Conservation (phyloP, 352 stramenopile species). For the Saprolegnia diclina region DNA sequence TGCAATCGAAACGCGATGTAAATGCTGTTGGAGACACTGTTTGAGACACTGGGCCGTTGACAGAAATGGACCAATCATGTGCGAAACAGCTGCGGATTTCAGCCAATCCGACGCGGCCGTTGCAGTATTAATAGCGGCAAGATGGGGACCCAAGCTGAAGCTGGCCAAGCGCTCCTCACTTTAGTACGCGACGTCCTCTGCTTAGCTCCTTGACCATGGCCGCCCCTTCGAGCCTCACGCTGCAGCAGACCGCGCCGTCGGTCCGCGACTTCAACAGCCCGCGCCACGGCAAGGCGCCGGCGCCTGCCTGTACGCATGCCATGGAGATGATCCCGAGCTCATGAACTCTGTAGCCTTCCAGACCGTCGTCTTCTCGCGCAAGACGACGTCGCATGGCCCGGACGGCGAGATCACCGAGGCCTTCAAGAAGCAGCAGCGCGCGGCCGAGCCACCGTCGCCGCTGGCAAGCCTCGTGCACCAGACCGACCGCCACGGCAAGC, state of each 20-base stretch:
- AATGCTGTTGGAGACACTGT: too few relatives aligned
- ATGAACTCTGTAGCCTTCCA: conserved; percentile 38
- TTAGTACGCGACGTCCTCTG: neutral
- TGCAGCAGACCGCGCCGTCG: neutral
- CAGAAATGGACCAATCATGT: neutral
- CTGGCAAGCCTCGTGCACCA: conserved; percentile 65
- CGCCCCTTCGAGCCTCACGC: neutral
- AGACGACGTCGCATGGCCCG: conserved; percentile 46
- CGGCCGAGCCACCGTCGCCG: conserved; percentile 34
- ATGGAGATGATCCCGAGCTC: too few relatives aligned
- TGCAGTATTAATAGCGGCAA: neutral
- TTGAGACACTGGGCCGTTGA: too few relatives aligned
- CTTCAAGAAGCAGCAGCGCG: conserved; percentile 26
- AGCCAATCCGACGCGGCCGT: neutral
- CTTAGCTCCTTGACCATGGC: neutral
- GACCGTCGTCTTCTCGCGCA: conserved; percentile 60
- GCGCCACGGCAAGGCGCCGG: neutral
- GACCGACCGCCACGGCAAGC: conserved; percentile 54
- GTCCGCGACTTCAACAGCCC: neutral
- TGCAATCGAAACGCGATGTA: too few relatives aligned
- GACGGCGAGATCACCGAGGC: conserved; percentile 32
- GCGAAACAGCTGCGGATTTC: neutral
- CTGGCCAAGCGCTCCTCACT: neutral
- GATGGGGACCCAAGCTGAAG: neutral
- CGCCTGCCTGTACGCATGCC: neutral